These are phyloP conservation scores for Rhodotorula paludigena DNA, from an alignment of 768 basidiomycete species.

Conservation along the genomic window DNA sequence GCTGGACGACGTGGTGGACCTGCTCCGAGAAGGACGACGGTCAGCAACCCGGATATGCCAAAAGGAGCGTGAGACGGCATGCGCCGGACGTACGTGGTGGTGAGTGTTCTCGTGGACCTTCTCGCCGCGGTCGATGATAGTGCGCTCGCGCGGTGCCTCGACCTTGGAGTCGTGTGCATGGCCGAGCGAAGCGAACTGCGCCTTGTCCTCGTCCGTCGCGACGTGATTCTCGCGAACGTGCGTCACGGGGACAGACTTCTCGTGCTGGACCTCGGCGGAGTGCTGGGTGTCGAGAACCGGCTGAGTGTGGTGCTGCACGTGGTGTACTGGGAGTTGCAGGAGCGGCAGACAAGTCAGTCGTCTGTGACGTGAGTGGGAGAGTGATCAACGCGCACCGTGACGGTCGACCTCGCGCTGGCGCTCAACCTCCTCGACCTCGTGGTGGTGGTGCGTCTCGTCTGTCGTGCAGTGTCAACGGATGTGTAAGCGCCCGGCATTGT, in stretches of 20 bases:
- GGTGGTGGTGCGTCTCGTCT: conserved; percentile 31
- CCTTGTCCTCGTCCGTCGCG: conserved; percentile 34
- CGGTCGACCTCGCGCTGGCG: conserved; percentile 35
- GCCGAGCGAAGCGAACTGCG: conserved; percentile 25
- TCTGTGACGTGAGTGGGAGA: too few relatives aligned
- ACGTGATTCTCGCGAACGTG: conserved; percentile 23
- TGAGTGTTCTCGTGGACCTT: conserved; percentile 16
- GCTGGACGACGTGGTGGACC: conserved; percentile 46
- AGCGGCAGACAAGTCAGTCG: too few relatives aligned
- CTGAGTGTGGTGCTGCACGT: conserved; percentile 36
- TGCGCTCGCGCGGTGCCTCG: conserved; percentile 13
- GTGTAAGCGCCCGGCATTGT: too few relatives aligned
- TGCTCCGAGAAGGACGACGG: not conserved
- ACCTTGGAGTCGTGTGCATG: not conserved
- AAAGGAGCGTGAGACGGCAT: not conserved
- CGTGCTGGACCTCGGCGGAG: conserved; percentile 7
- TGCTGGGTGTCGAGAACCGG: conserved; percentile 35
- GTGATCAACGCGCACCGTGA: conserved; percentile 26
- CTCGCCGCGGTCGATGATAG: conserved; percentile 30
- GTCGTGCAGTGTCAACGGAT: too few relatives aligned
- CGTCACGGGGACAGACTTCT: conserved; percentile 22
- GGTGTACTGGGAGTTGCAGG: conserved; percentile 16
- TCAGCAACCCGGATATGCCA: not conserved
- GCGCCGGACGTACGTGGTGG: conserved; percentile 20
- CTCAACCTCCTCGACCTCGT: conserved; percentile 36